Conservation (phyloP, 495 filamentous ascomycete genomes). For the Lineolata rhizophorae region DNA sequence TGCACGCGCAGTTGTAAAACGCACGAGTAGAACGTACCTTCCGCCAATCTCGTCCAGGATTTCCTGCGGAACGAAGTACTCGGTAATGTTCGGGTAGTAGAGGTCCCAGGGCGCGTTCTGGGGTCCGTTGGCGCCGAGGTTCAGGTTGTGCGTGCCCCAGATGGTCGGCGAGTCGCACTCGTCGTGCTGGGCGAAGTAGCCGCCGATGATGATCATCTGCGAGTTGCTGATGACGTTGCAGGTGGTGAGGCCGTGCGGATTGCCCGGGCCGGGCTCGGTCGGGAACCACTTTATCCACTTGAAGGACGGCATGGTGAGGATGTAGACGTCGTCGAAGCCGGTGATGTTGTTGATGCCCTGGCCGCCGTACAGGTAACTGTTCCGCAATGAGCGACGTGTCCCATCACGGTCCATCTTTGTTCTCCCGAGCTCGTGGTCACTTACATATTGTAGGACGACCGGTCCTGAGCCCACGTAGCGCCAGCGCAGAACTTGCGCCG, state of each 20-base stretch:
- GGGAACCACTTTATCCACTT: conserved; percentile 30
- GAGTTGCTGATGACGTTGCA: conserved; percentile 26
- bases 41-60: conserved; percentile 23
- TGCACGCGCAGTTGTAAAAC: background rate
- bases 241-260: conserved; percentile 24
- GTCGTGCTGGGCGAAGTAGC: conserved; percentile 16
- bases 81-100: conserved; percentile 18
- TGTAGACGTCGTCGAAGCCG: conserved; percentile 33
- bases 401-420: background rate
- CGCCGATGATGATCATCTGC: conserved; percentile 27
- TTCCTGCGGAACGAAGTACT: conserved; percentile 22
- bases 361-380: conserved; percentile 33
- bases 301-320: conserved; percentile 30
- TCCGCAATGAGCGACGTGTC: conserved; percentile 12
- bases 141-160: conserved; percentile 23
- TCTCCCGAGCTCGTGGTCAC: too few species aligned
- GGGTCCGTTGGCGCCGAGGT: conserved; percentile 21
- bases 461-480: conserved; percentile 28
- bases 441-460: conserved; percentile 33
- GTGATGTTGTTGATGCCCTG: conserved; percentile 19
- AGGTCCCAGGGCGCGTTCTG: conserved; percentile 18
- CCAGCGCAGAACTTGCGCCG: conserved; percentile 32
- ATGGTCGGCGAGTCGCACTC: conserved; percentile 15
- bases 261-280: conserved; percentile 11
- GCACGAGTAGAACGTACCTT: conserved; percentile 14